Conservation (phyloP, 768 basidiomycete species). For the Piloderma croceum region DNA sequence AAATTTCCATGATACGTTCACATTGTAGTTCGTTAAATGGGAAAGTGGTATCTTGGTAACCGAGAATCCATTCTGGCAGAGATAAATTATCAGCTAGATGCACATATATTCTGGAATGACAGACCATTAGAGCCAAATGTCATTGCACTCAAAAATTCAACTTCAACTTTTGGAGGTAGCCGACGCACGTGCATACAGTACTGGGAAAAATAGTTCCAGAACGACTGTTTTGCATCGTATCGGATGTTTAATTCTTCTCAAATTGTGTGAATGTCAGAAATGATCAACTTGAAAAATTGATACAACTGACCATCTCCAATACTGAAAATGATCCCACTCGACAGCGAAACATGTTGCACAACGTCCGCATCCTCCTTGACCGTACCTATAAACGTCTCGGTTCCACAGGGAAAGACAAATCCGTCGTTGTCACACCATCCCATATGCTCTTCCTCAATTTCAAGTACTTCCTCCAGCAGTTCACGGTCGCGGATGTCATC, state of each 20-base stretch:
- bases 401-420: slow-evolving; percentile 23
- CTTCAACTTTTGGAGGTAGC: slow-evolving; percentile 11
- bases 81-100: neutral
- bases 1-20: too few species aligned
- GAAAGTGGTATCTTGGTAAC: slow-evolving; percentile 16
- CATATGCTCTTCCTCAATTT: slow-evolving; percentile 32
- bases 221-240: too few species aligned
- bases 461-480: slow-evolving; percentile 29
- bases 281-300: too few species aligned
- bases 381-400: too few species aligned
- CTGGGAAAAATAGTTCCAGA: slow-evolving; percentile 13
- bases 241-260: too few species aligned
- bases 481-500: slow-evolving; percentile 33
- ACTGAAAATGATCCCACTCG: too few species aligned
- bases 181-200: slow-evolving; percentile 14
- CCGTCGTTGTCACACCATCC: slow-evolving; percentile 29
- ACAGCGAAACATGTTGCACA: too few species aligned
- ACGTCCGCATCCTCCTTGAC: too few species aligned
- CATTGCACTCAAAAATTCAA: slow-evolving; percentile 17
- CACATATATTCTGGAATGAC: slow-evolving; percentile 1
- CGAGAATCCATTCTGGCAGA: slow-evolving; percentile 13
- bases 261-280: too few species aligned
- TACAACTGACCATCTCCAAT: too few species aligned
- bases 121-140: slow-evolving; percentile 18
- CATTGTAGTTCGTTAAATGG: slow-evolving; percentile 18